Evolutionary conservation across 805 yeast species (phyloP).

Genomic region (Yamadazyma nakazawae): DNA sequence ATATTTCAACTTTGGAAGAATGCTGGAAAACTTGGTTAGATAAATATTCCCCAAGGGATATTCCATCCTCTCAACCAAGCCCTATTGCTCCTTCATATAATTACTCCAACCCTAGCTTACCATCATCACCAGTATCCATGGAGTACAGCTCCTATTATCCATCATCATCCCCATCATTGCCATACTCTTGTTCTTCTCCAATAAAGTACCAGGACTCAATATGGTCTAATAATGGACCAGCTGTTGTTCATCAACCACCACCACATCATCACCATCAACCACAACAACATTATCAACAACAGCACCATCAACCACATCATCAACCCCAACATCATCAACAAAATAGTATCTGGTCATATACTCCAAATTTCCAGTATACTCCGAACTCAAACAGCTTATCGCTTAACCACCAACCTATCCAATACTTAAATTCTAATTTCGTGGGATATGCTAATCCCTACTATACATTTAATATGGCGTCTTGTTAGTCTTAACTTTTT

Average conservation of each 20-base stretch:
- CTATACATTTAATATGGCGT: slow-evolving; percentile 32
- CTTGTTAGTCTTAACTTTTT: slow-evolving; percentile 16
- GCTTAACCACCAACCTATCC: slow-evolving; percentile 17
- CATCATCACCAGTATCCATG: slow-evolving; percentile 22
- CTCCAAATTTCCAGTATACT: slow-evolving; percentile 18
- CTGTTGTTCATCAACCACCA: background rate
- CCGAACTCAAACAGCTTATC: background rate
- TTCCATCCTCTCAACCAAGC: background rate
- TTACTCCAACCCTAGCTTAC: slow-evolving; percentile 14
- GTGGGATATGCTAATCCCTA: slow-evolving; percentile 39
- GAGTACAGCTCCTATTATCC: slow-evolving; percentile 15
- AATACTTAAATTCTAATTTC: slow-evolving; percentile 21
- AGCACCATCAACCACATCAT: slow-evolving; percentile 2
- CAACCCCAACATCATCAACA: slow-evolving; percentile 9
- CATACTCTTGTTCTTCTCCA: slow-evolving; percentile 25
- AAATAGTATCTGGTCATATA: slow-evolving; percentile 22
- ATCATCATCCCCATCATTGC: slow-evolving; percentile 14
- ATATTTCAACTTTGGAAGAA: slow-evolving; percentile 40
- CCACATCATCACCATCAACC: background rate
- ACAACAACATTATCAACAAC: background rate
- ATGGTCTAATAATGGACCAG: slow-evolving; percentile 16
- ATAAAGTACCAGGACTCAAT: slow-evolving; percentile 23
- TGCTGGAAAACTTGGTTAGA: slow-evolving; percentile 45
- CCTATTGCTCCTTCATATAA: background rate
- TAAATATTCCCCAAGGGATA: slow-evolving; percentile 20